phyloP scores from a whole-genome alignment of 768 basidiomycete genomes.

The Trametes cubensis region DNA sequence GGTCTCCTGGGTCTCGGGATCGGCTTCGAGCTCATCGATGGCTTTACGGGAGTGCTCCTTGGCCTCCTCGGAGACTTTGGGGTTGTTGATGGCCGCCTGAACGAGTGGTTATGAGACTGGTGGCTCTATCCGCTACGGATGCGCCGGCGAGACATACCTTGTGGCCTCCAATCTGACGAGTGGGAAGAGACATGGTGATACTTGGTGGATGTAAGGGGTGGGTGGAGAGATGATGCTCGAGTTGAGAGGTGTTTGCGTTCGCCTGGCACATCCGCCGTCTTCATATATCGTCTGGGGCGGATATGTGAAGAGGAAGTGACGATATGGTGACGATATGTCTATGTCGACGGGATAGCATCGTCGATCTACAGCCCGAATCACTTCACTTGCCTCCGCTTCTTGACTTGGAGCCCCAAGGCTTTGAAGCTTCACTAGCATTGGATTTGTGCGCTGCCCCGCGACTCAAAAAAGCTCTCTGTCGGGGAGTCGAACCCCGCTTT shows the following conservation, averaged over 20 bases:
- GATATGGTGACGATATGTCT: background rate
- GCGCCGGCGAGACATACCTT: slow-evolving; percentile 19
- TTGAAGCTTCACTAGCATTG: too few species aligned
- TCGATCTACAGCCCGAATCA: background rate
- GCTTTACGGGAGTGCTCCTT: slow-evolving; percentile 35
- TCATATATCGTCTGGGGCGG: background rate
- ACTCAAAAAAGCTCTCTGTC: slow-evolving; percentile 18
- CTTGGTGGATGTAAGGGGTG: background rate
- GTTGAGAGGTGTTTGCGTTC: background rate
- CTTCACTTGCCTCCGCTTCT: background rate
- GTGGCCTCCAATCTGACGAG: slow-evolving; percentile 29
- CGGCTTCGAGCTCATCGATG: slow-evolving; percentile 28
- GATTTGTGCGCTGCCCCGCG: too few species aligned
- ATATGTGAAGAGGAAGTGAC: background rate
- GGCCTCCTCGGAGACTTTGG: slow-evolving; percentile 35
- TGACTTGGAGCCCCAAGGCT: too few species aligned
- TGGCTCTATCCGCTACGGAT: background rate
- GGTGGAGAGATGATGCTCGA: background rate
- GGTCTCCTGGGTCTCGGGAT: slow-evolving; percentile 24
- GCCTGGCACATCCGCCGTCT: background rate
- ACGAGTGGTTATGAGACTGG: too few species aligned
- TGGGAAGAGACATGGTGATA: slow-evolving; percentile 27
- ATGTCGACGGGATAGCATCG: background rate
- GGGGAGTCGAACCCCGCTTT: slow-evolving; percentile 40
- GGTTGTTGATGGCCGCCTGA: slow-evolving; percentile 36